These are phyloP conservation scores for Leccinum boreale DNA, from an alignment of 768 basidiomycete genomes.

Conservation along the genomic window DNA sequence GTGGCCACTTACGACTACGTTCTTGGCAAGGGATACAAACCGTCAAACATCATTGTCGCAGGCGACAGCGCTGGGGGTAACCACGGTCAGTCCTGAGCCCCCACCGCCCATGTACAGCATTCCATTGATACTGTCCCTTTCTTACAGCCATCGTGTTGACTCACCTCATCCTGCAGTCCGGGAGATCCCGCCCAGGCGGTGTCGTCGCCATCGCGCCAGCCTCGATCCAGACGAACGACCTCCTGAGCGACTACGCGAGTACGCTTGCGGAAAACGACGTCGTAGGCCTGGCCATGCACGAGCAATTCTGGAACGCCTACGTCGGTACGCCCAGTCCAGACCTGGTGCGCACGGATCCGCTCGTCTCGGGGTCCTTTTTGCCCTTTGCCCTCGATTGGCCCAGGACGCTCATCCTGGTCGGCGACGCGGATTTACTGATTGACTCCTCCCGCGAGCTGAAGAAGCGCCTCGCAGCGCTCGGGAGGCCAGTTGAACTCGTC, in stretches of 20 bases:
- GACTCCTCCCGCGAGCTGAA: background rate
- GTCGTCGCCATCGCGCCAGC: constrained; percentile 55
- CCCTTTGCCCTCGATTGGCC: constrained; percentile 19
- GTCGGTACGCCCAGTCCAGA: constrained; percentile 7
- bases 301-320: background rate
- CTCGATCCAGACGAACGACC: constrained; percentile 3
- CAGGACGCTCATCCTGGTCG: constrained; percentile 20
- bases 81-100: constrained; percentile 14
- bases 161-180: constrained; percentile 49
- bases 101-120: background rate
- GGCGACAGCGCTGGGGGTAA: constrained; percentile 29
- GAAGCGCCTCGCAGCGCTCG: background rate
- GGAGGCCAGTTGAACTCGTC: constrained; percentile 15
- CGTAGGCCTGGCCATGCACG: background rate
- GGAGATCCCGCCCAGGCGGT: constrained; percentile 45
- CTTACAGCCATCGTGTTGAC: constrained; percentile 22
- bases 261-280: constrained; percentile 1
- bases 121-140: background rate
- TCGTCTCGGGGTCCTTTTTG: constrained; percentile 15
- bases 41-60: constrained; percentile 16
- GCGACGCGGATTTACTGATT: constrained; percentile 14
- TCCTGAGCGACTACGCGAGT: constrained; percentile 1
- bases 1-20: constrained; percentile 25
- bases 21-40: constrained; percentile 18
- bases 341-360: constrained; percentile 10